Evolutionary conservation across 192 early-diverging fungal species (phyloP).

Genomic region (Backusella sp.): DNA sequence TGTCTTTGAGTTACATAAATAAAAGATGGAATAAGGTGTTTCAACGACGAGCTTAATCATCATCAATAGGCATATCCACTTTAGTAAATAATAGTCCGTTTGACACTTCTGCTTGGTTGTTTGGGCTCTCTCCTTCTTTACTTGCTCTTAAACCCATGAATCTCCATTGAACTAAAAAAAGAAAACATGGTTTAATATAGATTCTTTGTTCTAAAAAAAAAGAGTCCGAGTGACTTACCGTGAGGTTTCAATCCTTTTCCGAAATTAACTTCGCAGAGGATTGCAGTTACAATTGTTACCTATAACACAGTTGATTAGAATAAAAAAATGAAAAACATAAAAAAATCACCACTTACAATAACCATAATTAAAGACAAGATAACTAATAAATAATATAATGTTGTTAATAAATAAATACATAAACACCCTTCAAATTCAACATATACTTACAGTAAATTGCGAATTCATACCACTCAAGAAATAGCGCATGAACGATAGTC

Average conservation of each 20-base stretch:
- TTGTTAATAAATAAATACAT: not conserved
- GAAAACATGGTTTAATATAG: not conserved
- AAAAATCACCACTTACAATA: not conserved
- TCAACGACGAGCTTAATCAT: not conserved
- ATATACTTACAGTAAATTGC: conserved; percentile 7
- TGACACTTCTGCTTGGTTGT: not conserved
- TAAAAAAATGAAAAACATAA: not conserved
- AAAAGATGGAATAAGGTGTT: not conserved
- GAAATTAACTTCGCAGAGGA: not conserved
- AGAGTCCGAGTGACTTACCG: not conserved
- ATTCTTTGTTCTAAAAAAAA: not conserved
- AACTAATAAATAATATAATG: not conserved
- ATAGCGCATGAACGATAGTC: not conserved
- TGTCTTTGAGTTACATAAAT: not conserved
- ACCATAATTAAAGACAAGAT: not conserved
- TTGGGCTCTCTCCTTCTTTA: not conserved
- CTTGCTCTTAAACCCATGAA: not conserved
- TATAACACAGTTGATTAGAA: not conserved
- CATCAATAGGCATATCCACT: conserved; percentile 1
- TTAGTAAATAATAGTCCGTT: not conserved
- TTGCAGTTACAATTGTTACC: not conserved
- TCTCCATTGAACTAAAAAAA: not conserved
- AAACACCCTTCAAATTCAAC: not conserved
- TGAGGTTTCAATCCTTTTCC: not conserved
- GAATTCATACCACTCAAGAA: not conserved